phyloP scores from a whole-genome alignment of 148 eudicot species.

The Chenopodium quinoa region DNA sequence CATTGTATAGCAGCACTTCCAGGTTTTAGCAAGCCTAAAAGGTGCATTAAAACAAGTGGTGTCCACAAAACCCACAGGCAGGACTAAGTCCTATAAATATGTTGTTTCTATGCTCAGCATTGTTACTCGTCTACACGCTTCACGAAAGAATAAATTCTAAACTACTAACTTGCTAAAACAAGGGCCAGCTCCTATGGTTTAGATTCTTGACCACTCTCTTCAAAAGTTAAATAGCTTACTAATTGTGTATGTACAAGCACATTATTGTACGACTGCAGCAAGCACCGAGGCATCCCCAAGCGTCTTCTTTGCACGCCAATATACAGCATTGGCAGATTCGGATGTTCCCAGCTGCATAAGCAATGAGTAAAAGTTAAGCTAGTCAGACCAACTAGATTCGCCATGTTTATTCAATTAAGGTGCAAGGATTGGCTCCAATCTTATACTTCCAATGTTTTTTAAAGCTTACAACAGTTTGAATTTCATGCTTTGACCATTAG shows the following conservation, averaged over 20 bases:
- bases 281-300: conserved; percentile 47
- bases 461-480: too few relatives aligned
- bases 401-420: too few relatives aligned
- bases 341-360: conserved; percentile 72
- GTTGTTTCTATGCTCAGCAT: not conserved
- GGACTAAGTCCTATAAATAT: not conserved
- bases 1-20: conserved; percentile 21
- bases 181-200: not conserved
- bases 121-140: not conserved
- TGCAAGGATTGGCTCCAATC: too few relatives aligned
- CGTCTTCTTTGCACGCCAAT: conserved; percentile 77
- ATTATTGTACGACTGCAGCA: conserved; percentile 12
- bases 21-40: not conserved
- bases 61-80: conserved; percentile 1
- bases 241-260: not conserved
- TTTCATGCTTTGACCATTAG: too few relatives aligned
- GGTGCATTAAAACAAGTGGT: not conserved
- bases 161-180: not conserved
- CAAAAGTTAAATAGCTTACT: not conserved
- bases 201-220: not conserved
- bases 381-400: not conserved
- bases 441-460: too few relatives aligned
- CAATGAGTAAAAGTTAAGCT: not conserved
- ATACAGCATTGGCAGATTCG: conserved; percentile 63
- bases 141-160: not conserved